Base-by-base conservation (phyloP, 345 rosid genomes). In the Rhizophora mangle region DNA sequence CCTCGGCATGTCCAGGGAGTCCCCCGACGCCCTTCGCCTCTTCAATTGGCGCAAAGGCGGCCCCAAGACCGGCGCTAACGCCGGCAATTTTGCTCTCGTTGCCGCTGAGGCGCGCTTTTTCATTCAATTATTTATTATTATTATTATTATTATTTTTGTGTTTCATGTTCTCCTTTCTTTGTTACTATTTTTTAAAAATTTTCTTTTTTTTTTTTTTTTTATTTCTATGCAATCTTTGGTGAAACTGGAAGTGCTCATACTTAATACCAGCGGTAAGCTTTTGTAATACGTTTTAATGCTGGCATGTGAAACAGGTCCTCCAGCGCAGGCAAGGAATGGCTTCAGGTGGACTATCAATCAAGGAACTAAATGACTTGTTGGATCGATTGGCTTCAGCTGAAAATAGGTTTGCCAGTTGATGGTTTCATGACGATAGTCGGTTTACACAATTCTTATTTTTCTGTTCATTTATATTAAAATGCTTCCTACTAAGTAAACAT, bases 31-130 rank as follows among this genome's bases (percentile, higher is more conserved):
- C 19, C 60, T 88, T 57, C 94, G 95, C 51, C 96, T 91, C 66
- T 76, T 89, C 81, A 91, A 94, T 80, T 94, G 98, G 98, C 98
- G 98, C 9, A 92, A 89, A 22, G 97, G 95, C 0, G 97, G 93
- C 34, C 82, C 94, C 46, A 87, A 74, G 52, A 81, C 87, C 43
- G 96, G 91, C 15, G 81, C 81, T 58, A 88, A 87, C 74, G 97
- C 97, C 53, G 98, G 98, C 30, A 89, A 89, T 58, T 91, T 91
- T 63, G 73, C 97, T 0, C 76, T 91, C 16, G 91, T 94, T 19
- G 95, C 97, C 18, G 67, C 86, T n/a, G 96, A 94, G 88, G 91
- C 88, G 18, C 56, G 29, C 24, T 26, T 31, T 29, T 30, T 19
- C 1, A 39, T 55, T 60, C 11, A 16, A 5, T 31, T 61, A 7